Conservation (phyloP, 1,284 basidiomycete genomes). For the Irpex rosettiformis region DNA sequence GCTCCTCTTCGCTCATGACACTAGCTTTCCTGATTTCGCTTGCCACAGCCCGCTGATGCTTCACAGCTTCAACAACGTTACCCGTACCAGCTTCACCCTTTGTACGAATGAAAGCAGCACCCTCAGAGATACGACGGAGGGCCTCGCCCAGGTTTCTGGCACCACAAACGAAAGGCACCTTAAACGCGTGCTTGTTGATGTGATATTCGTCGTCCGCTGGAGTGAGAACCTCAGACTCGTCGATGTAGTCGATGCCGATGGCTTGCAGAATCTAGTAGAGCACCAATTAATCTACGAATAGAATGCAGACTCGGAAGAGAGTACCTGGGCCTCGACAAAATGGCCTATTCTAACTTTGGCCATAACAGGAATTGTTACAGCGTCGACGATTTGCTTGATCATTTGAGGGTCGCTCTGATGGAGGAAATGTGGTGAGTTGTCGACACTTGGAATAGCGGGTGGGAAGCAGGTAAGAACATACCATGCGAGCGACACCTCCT, state of each 20-base stretch:
- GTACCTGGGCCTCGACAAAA: constrained; percentile 91
- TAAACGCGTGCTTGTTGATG: constrained; percentile 90
- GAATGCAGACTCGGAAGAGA: neutral
- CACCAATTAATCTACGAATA: neutral
- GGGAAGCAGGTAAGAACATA: constrained; percentile 32
- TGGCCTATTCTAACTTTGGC: constrained; percentile 96
- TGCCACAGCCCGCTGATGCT: constrained; percentile 84
- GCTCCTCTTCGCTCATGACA: constrained; percentile 91
- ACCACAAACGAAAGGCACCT: constrained; percentile 85
- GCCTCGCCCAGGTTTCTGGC: constrained; percentile 87
- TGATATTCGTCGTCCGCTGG: constrained; percentile 87
- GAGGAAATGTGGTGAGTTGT: constrained; percentile 9
- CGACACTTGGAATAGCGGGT: constrained; percentile 21
- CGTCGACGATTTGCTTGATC: constrained; percentile 94
- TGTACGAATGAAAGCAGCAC: constrained; percentile 95
- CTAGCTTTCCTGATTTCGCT: constrained; percentile 85
- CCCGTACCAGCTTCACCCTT: constrained; percentile 98
- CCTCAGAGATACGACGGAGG: constrained; percentile 93
- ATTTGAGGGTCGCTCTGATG: constrained; percentile 88
- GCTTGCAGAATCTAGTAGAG: constrained; percentile 80
- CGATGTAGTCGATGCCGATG: constrained; percentile 97
- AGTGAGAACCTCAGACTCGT: constrained; percentile 95
- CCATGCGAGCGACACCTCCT: constrained; percentile 95
- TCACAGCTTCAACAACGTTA: constrained; percentile 96
- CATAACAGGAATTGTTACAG: constrained; percentile 92